Base-by-base conservation (phyloP, 148 eudicot species). In the Salicornia ramosissima region DNA sequence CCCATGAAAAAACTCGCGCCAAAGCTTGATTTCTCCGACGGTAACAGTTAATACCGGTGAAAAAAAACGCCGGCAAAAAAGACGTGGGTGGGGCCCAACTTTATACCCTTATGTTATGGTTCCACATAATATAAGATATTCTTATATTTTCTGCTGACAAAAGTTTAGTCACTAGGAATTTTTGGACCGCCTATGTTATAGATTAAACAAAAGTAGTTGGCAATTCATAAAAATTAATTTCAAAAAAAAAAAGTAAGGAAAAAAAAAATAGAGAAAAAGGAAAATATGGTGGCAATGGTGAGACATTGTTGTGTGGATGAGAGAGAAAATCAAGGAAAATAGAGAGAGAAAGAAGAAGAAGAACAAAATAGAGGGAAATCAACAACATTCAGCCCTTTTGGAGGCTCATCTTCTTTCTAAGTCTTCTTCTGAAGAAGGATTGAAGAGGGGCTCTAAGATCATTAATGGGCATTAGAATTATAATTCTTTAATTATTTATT, bases 391-490 rank as follows among this genome's bases (percentile, higher is more conserved):
- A 45, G 68, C 72, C 75, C 69, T 25, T 34, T 50, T 49, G 77
- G 51, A 62, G 76, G 81, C 79, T 68, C 69, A 76, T 75, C 82
- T 79, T 79, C 80, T 69, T 79, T 73, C 80, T 64, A 67, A 72
- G 51, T 72, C 73, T 71, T 67, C 63, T 42, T 11, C 70, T 19
- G 69, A 75, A 69, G 78, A 70, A 61, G 72, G 46, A 71, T 56
- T 57, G 75, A 69, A 60, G 80, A 50, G 47, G 66, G 72, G 81
- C 77, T 81, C 70, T 74, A 5, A 40, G 45, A 77, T 81, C 73
- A 58, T 77, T 46, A 50, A 52, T 72, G 72, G 69, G 56, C 57
- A 45, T 9, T 53, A 6, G 19, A 36, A 36, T 36, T 34, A 12
- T 29, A 30, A 40, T 26, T 12, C 25, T 63, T 28, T 40, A 1